Base-by-base conservation (phyloP, 331 rosid species). In the Prunus yedoensis region DNA sequence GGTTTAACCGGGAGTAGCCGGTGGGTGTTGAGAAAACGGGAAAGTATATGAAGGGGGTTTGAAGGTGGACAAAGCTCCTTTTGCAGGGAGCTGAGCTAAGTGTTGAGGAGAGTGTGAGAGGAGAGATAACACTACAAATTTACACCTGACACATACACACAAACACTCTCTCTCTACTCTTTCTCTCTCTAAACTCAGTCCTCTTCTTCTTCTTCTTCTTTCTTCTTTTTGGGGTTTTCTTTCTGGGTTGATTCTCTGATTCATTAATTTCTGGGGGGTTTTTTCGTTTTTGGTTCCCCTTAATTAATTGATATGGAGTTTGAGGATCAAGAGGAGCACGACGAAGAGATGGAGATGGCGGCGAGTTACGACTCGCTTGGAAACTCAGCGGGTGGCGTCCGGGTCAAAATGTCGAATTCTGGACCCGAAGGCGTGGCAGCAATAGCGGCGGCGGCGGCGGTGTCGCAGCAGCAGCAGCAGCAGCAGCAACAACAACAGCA, bases 261-360 rank as follows among this genome's bases (percentile, higher is more conserved):
- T 59, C 20, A 27, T 60, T 45, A 45, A 14, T 46, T 10, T 17
- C 15, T 68, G 38, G 57, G 38, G 18, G 25, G 46, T 32, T 28
- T 15, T 6, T 25, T n/a, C 3, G 16, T 3, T 35, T 9, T 63
- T 17, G n/a, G 15, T 17, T 61, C 18, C 16, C n/a, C 21, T 66
- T 27, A 25, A 47, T 51, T 54, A 30, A 4, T 32, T 73, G 14
- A 25, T 27, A 93, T 94, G 98, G 98, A 94, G 66, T 91, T 91
- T 20, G 94, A 94, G 57, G 97, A 93, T 68, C 96, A 88, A 46
- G 94, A 87, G 62, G 97, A 88, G 58, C 89, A 92, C 50, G 98
- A 91, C 9, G 94, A 88, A 60, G 94, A 91, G 81, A 61, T 88
- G 79, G 93, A 91, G 77, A 47, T 90, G 76, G 88, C 59, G 3